A percentile compares a stretch with the other conserved stretches of the same genome.
phyloP scores from a whole-genome alignment of 352 stramenopile genomes.

The Pythium phragmitis region DNA sequence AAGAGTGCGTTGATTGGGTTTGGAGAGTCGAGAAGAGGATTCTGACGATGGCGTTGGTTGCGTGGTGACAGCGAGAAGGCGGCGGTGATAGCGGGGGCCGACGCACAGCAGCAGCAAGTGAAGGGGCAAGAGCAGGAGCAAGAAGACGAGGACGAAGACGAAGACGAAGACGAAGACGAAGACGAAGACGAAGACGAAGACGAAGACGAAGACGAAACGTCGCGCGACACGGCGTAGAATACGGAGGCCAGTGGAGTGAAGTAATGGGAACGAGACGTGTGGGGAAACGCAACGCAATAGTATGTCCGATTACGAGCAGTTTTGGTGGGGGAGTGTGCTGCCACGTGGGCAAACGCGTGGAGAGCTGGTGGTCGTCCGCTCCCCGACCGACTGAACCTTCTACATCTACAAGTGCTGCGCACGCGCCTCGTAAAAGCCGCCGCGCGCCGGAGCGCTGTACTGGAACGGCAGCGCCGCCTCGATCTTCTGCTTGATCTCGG shows the following conservation, averaged over 20 bases:
- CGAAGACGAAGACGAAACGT: too few relatives aligned
- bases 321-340: too few relatives aligned
- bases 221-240: too few relatives aligned
- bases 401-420: slow-evolving; percentile 13
- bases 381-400: neutral
- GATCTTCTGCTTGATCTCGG: slow-evolving; percentile 44
- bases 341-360: slow-evolving; percentile 1
- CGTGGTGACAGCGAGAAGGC: neutral
- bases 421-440: slow-evolving; percentile 10
- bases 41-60: neutral
- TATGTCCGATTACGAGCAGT: too few relatives aligned
- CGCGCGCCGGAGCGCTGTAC: slow-evolving; percentile 21
- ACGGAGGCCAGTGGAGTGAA: too few relatives aligned
- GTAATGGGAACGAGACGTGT: too few relatives aligned
- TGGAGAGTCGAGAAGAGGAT: neutral
- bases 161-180: too few relatives aligned
- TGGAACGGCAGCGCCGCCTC: slow-evolving; percentile 39
- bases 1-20: slow-evolving; percentile 1
- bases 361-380: neutral
- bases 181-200: too few relatives aligned
- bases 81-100: neutral
- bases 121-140: neutral
- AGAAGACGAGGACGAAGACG: too few relatives aligned
- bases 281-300: too few relatives aligned
- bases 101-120: slow-evolving; percentile 17